These are phyloP conservation scores for Pichia sp. DNA, from an alignment of 1,139 yeast genomes.

Conservation along the genomic window DNA sequence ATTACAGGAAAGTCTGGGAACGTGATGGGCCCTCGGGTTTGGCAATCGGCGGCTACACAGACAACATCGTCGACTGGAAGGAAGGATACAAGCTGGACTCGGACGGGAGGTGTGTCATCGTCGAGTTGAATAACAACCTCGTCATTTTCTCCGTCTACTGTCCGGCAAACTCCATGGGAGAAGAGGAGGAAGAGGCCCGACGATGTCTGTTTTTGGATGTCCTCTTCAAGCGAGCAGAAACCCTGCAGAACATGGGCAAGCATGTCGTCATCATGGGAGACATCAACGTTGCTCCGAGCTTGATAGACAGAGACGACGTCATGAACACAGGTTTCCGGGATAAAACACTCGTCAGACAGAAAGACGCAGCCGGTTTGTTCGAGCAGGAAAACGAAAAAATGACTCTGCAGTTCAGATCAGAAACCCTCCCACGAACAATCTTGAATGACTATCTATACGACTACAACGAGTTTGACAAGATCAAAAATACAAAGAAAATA, in stretches of 20 bases:
- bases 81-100: conserved; percentile 54
- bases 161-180: conserved; percentile 78
- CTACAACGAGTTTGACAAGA: conserved; percentile 21
- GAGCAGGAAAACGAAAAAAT: conserved; percentile 26
- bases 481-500: conserved; percentile 13
- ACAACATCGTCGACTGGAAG: conserved; percentile 32
- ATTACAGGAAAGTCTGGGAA: conserved; percentile 23
- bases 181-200: conserved; percentile 66
- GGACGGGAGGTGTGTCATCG: conserved; percentile 78
- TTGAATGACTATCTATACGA: conserved; percentile 27
- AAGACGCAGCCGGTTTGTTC: conserved; percentile 3
- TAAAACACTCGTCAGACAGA: conserved; percentile 12
- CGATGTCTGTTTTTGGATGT: conserved; percentile 54
- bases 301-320: conserved; percentile 77
- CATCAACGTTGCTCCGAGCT: conserved; percentile 71
- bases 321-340: conserved; percentile 43
- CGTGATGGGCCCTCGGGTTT: conserved; percentile 13
- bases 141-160: conserved; percentile 79
- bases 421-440: conserved; percentile 24
- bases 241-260: conserved; percentile 51
- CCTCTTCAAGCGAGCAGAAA: conserved; percentile 57
- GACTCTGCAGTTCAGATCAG: conserved; percentile 27
- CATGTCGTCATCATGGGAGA: conserved; percentile 82
- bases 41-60: conserved; percentile 73
- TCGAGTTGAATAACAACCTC: conserved; percentile 62